Conservation (phyloP, 1,284 basidiomycete species). For the Schizopora paradoxa region DNA sequence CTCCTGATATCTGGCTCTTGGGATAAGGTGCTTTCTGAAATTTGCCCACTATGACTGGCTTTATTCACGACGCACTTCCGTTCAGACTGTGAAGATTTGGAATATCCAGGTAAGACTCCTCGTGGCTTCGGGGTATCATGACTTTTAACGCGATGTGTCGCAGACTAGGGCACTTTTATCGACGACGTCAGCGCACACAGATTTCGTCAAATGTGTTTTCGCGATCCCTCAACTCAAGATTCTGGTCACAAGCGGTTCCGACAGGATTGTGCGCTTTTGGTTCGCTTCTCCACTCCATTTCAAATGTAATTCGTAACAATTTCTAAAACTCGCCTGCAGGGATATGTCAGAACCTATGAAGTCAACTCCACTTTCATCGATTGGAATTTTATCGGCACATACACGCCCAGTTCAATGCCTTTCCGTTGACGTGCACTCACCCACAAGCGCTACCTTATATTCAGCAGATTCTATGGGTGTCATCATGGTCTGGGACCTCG, state of each 20-base stretch:
- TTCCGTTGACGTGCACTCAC: constrained; percentile 41
- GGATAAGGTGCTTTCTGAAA: constrained; percentile 59
- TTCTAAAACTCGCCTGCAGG: no score
- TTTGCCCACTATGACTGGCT: neutral
- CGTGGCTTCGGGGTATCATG: constrained; percentile 3
- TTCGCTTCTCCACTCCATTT: constrained; percentile 31
- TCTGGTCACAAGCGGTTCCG: constrained; percentile 85
- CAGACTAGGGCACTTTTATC: constrained; percentile 64
- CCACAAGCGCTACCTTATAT: constrained; percentile 50
- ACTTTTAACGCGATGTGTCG: constrained; percentile 3
- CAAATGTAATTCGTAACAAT: neutral
- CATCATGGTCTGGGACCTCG: constrained; percentile 70
- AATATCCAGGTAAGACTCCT: constrained; percentile 53
- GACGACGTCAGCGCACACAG: constrained; percentile 72
- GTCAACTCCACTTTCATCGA: constrained; percentile 42
- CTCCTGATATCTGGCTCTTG: constrained; percentile 83
- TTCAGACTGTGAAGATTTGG: constrained; percentile 79
- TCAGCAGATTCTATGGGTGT: constrained; percentile 86
- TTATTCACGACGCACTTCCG: constrained; percentile 15
- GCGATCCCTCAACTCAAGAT: constrained; percentile 61
- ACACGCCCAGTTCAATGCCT: constrained; percentile 66
- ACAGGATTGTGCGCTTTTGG: constrained; percentile 88
- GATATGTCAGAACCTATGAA: constrained; percentile 45
- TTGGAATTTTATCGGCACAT: constrained; percentile 69
- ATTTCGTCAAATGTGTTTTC: constrained; percentile 82